Percentiles rank a stretch among this genome's conserved stretches.
Evolutionary conservation across 108 stramenopile species (phyloP).

Genomic region (Mediolabrus comicus): DNA sequence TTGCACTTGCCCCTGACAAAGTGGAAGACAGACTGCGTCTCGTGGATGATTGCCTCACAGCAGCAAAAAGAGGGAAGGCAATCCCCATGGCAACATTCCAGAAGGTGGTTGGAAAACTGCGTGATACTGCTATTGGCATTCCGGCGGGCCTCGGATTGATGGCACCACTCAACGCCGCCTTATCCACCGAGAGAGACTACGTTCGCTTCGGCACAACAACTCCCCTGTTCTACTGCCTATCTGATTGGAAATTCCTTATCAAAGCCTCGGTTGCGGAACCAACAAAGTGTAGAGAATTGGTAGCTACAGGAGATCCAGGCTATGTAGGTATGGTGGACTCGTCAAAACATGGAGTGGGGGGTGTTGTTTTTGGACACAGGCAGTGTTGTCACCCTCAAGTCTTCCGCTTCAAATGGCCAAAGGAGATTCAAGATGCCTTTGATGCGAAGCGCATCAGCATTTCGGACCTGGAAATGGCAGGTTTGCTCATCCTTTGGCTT

Average conservation of each 20-base stretch:
- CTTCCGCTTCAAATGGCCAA: neutral
- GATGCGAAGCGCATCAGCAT: conserved; percentile 8
- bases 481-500: conserved; percentile 16
- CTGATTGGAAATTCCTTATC: neutral
- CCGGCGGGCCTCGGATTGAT: neutral
- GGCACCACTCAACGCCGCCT: neutral
- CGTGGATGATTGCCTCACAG: neutral
- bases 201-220: neutral
- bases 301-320: neutral
- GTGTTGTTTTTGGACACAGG: neutral
- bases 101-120: neutral
- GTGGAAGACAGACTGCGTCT: neutral
- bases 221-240: neutral
- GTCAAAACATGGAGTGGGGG: neutral
- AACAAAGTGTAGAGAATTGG: neutral
- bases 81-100: neutral
- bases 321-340: neutral
- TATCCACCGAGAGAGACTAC: neutral
- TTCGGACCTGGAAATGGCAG: conserved; percentile 45
- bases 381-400: neutral
- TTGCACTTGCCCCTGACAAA: neutral
- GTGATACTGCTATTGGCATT: neutral
- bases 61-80: neutral
- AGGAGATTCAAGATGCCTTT: neutral
- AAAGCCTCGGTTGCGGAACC: neutral